These are phyloP conservation scores for Triangularia setosa DNA, from an alignment of 2,329 filamentous ascomycete genomes.

Conservation along the genomic window DNA sequence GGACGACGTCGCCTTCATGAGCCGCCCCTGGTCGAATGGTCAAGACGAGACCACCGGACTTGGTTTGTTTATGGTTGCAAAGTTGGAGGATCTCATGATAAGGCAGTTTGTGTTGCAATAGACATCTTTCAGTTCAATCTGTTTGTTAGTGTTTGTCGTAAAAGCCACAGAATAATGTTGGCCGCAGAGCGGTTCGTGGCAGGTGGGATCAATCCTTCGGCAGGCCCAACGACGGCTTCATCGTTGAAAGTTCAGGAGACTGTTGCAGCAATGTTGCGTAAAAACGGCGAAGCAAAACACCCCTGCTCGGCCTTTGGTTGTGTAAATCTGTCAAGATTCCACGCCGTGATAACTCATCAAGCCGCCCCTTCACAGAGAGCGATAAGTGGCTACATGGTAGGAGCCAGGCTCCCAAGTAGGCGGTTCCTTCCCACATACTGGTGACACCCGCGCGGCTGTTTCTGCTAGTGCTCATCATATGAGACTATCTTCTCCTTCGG, in stretches of 20 bases:
- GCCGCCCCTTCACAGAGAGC: too few relatives aligned
- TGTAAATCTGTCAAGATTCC: not conserved
- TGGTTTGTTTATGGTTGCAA: not conserved
- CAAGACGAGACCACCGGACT: too few relatives aligned
- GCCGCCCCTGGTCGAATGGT: too few relatives aligned
- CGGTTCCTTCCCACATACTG: not conserved
- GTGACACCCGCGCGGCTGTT: not conserved
- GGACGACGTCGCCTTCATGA: not conserved
- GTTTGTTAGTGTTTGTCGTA: not conserved
- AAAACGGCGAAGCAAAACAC: not conserved
- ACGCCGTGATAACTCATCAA: not conserved
- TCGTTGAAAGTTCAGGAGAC: not conserved
- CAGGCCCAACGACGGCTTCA: not conserved
- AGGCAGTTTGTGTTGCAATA: not conserved
- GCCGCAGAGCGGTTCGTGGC: not conserved
- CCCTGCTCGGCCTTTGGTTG: not conserved
- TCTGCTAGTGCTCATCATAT: not conserved
- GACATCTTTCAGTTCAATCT: not conserved
- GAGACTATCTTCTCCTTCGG: not conserved
- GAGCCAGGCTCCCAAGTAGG: not conserved
- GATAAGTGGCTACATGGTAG: not conserved
- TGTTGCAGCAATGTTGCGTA: not conserved
- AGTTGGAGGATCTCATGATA: not conserved
- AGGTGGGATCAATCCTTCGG: not conserved
- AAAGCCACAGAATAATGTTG: not conserved